A percentile compares a stretch with the other conserved stretches of the same genome.
Evolutionary conservation across 345 rosid genomes (phyloP).

Genomic region (Mallotus nudiflorus): DNA sequence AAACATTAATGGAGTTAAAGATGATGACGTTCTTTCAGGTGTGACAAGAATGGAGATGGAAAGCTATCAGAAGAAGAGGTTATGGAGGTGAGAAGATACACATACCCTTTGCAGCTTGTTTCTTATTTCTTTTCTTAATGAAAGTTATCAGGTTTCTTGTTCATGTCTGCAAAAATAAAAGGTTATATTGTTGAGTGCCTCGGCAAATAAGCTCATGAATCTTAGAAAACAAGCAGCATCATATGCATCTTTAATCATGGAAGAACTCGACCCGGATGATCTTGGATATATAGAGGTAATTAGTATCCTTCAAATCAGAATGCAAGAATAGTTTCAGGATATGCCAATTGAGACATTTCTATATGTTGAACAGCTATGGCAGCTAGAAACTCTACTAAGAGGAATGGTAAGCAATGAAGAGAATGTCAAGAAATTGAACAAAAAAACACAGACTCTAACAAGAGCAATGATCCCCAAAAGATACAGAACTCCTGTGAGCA

Average conservation of each 20-base stretch:
- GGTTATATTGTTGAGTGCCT: conserved; percentile 84
- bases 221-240: conserved; percentile 62
- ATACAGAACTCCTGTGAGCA: conserved; percentile 66
- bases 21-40: conserved; percentile 44
- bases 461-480: conserved; percentile 77
- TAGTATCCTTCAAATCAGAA: background rate
- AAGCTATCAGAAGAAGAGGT: conserved; percentile 85
- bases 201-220: conserved; percentile 77
- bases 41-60: conserved; percentile 97
- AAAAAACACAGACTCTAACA: conserved; percentile 49
- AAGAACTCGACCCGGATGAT: conserved; percentile 95
- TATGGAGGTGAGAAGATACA: conserved; percentile 52
- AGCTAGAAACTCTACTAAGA: conserved; percentile 72
- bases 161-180: conserved; percentile 14
- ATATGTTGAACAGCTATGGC: conserved; percentile 74
- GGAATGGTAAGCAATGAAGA: conserved; percentile 65
- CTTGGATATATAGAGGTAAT: conserved; percentile 85
- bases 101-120: background rate
- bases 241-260: conserved; percentile 93
- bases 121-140: background rate
- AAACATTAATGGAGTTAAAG: background rate
- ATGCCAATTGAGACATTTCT: background rate
- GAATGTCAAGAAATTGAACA: conserved; percentile 21
- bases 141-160: background rate
- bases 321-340: background rate